Conservation (phyloP, 176 grass and related monocot genomes). For the Musa beccarii region DNA sequence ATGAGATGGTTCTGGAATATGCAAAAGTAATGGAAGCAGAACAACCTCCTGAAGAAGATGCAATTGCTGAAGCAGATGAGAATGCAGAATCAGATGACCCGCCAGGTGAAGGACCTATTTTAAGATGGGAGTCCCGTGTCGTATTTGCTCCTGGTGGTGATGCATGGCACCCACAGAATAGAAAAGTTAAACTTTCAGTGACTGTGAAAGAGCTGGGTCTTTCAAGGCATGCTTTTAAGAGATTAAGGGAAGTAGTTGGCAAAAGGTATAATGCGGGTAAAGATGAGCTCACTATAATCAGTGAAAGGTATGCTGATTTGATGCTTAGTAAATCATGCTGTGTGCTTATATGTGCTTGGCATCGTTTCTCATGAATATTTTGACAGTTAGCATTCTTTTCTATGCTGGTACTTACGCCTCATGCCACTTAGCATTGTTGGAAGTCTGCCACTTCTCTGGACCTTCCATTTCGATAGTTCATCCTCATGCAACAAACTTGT, state of each 20-base stretch:
- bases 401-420: slow-evolving; percentile 9
- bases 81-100: slow-evolving; percentile 64
- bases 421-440: neutral
- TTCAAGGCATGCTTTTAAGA: slow-evolving; percentile 53
- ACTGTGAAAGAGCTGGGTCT: slow-evolving; percentile 84
- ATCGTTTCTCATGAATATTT: too few relatives aligned
- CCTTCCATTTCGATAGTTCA: too few relatives aligned
- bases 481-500: neutral
- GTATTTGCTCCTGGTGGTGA: slow-evolving; percentile 82
- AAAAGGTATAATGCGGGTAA: slow-evolving; percentile 81
- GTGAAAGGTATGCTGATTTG: slow-evolving; percentile 62
- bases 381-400: neutral
- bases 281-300: slow-evolving; percentile 84
- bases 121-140: slow-evolving; percentile 79
- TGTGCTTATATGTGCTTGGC: too few relatives aligned
- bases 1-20: slow-evolving; percentile 56
- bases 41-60: slow-evolving; percentile 32
- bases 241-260: slow-evolving; percentile 78
- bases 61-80: slow-evolving; percentile 28
- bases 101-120: slow-evolving; percentile 76
- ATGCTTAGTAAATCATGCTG: neutral
- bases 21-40: slow-evolving; percentile 47
- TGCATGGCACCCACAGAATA: slow-evolving; percentile 88
- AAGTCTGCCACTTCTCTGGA: too few relatives aligned
- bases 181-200: slow-evolving; percentile 82